Base-by-base conservation (phyloP, 2,329 filamentous ascomycete species). In the Pezicula radicicola region DNA sequence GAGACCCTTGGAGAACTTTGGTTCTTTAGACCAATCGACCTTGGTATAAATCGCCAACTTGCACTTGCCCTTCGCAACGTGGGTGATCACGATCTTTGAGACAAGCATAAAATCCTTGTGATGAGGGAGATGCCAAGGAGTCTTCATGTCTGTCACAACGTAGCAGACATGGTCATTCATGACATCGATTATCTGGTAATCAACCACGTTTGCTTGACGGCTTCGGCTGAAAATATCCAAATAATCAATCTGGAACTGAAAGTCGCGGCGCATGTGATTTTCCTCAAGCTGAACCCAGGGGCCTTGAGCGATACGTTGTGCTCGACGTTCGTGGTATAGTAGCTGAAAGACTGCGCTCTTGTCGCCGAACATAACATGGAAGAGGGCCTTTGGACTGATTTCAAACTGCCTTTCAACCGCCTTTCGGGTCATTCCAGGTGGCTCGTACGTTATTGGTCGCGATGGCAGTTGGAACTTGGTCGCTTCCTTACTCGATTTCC, bases 321-420 rank as follows among this genome's bases (percentile, higher is more conserved):
- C 90, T 62, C 85, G 81, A 48, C 89, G 81, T 67, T 96, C 91
- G 66, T 90, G 87, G 67, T 97, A 93, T 28, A 97, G 77, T 63
- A 93, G 85, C 62, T 94, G 91, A 72, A 97, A 99, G 37, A 97
- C 86, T 33, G 92, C 90, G 67, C 90, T 96, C 72, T 93, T 96
- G 70, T 99, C 94, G 36, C 94, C 94, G 69, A 97, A 99, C 48
- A 99, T 80, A 15, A 97, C 89, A 65, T 97, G 93, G 69, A 97
- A 99, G 52, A 96, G 84, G 0, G 90, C 91, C 69, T 99, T 97
- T 44, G 94, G 88, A 56, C 90, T 95, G 55, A 97, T 86, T 59
- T 95, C 88, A 67, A 96, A 96, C 58, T 91, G 81, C 55, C 89
- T 84, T 67, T 96, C 89, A 1, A 89, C 83, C 7, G 87, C 86